Evolutionary conservation across 192 early-diverging fungal species (phyloP), one percentile per base, ranked within the genome.

Genomic region (Irineochytrium annulatum): DNA sequence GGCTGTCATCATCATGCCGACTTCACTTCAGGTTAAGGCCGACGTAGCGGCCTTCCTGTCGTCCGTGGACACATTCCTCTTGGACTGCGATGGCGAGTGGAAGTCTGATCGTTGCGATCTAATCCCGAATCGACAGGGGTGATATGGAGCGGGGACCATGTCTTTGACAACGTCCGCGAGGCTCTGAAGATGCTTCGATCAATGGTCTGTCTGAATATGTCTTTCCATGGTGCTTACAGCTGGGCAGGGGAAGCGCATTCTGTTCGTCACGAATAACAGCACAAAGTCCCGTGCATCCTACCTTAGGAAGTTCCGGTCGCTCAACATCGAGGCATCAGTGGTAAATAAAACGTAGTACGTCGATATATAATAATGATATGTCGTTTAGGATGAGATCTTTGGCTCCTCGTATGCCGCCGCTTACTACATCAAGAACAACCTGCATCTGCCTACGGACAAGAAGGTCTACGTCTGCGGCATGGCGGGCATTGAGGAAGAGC

Each of bases 181-280:
- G 80, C 90, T 0, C 79, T 99, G 57, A 69, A 77, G n/a, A 67
- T 82, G 52, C 77, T 99, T 31, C 26, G 64, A 17, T 13, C 29
- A 61, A 60, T 45, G 45, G 59, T 60, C 24, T 6, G 26, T 14
- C 4, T 24, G 16, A 17, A 24, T 55, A 14, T 11, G 11, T 34
- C 17, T 35, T 34, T 51, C 26, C 30, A 55, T 11, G 8, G 17
- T 5, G 32, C 32, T 30, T 11, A 34, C 13, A 24, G 30, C 16
- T 24, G 19, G 27, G 48, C 22, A 72, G 61, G 90, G 88, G 31
- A 99, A 99, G 75, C 82, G 83, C 28, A 62, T 97, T n/a, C 76
- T 96, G 37, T 99, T 97, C 73, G 94, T 99, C 19, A 92, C 96
- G 32, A 99, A 99, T 83, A 99, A 99, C 79, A 91, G 88, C 70